Conservation (phyloP, 164 flowering plant species). For the Vitis riparia region DNA sequence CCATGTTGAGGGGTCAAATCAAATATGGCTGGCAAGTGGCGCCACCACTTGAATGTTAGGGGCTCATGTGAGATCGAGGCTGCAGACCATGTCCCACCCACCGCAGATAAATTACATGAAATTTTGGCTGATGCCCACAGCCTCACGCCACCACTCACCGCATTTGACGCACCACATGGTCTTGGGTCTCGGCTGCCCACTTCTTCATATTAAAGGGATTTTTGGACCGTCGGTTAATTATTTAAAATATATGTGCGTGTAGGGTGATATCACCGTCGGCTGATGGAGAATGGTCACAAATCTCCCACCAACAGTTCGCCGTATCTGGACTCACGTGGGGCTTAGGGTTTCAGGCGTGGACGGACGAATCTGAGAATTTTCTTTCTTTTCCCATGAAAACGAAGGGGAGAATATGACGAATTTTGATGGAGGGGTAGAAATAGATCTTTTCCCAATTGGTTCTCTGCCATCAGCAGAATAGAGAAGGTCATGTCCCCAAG, state of each 20-base stretch:
- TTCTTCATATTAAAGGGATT: neutral
- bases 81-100: neutral
- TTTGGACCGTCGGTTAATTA: neutral
- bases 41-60: neutral
- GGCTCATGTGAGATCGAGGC: neutral
- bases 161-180: neutral
- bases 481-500: too few species aligned
- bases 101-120: neutral
- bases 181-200: neutral
- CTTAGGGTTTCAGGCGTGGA: neutral
- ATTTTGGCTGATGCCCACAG: neutral
- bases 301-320: neutral
- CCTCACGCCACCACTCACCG: too few species aligned
- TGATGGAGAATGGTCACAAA: neutral
- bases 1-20: neutral
- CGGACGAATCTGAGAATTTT: slow-evolving; percentile 4
- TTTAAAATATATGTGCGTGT: neutral
- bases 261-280: neutral
- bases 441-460: too few species aligned
- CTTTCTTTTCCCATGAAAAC: neutral
- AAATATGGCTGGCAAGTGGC: neutral
- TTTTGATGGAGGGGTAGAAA: neutral
- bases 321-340: slow-evolving; percentile 10
- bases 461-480: too few species aligned
- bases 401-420: neutral